Evolutionary conservation across 176 grass and related monocot species (phyloP).

Genomic region (Zoysia japonica): DNA sequence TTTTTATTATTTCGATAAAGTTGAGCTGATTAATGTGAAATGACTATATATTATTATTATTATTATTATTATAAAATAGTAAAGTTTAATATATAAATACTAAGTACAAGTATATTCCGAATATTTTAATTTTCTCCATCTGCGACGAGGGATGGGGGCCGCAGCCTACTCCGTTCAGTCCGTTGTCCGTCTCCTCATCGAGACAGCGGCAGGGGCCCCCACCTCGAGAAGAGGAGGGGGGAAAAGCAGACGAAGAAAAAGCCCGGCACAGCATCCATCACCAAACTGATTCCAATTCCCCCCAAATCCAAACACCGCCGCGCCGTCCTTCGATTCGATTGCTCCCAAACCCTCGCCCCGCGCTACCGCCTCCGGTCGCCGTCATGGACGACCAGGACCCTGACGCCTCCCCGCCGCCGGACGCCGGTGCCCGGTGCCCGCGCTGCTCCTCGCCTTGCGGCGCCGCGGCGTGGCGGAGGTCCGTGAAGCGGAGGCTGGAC

Average conservation of each 20-base stretch:
- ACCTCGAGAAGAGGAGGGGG: neutral
- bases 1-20: too few relatives aligned
- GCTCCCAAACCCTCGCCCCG: neutral
- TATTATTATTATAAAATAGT: too few relatives aligned
- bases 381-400: conserved; percentile 42
- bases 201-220: neutral
- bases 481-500: conserved; percentile 74
- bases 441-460: conserved; percentile 54
- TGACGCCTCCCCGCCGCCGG: neutral
- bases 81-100: neutral
- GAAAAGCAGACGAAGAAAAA: conserved; percentile 1
- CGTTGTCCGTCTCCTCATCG: neutral
- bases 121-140: neutral
- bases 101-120: neutral
- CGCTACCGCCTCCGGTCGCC: neutral
- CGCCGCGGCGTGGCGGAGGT: conserved; percentile 57
- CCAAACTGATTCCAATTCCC: conserved; percentile 9
- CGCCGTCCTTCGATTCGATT: conserved; percentile 25
- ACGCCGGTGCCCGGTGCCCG: conserved; percentile 30
- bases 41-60: too few relatives aligned
- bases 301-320: conserved; percentile 29
- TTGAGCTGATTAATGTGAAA: too few relatives aligned
- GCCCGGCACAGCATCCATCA: neutral
- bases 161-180: neutral
- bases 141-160: neutral